Evolutionary conservation across 2,329 filamentous ascomycete species (phyloP).

Genomic region (Beauveria caledonica): DNA sequence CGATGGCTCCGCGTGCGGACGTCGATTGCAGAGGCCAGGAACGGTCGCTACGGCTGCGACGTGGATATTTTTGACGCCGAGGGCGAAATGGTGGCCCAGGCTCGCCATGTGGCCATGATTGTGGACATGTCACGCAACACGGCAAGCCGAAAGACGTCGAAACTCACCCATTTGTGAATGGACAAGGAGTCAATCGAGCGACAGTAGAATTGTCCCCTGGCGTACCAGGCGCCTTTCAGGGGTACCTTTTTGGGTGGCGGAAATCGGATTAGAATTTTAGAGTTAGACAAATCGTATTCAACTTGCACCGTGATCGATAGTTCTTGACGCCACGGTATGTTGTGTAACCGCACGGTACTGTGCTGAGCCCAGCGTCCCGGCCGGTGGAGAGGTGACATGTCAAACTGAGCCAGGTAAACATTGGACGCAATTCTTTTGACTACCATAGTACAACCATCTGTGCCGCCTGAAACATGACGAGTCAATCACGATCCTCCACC

Average conservation of each 20-base stretch:
- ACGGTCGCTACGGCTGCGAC: conserved; percentile 69
- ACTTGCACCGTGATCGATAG: neutral
- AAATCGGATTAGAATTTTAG: neutral
- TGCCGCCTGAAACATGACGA: neutral
- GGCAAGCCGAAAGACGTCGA: conserved; percentile 16
- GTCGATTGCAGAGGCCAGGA: conserved; percentile 56
- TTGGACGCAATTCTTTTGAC: neutral
- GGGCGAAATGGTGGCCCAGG: conserved; percentile 24
- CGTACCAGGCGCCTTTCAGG: neutral
- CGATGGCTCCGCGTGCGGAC: conserved; percentile 65
- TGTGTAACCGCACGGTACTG: neutral
- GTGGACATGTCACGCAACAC: conserved; percentile 18
- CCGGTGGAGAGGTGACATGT: neutral
- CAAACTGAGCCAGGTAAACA: neutral
- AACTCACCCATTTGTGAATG: neutral
- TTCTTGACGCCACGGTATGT: neutral
- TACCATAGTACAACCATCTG: neutral
- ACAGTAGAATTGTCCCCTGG: neutral
- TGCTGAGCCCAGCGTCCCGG: conserved; percentile 3
- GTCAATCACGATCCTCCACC: neutral
- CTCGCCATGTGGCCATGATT: conserved; percentile 24
- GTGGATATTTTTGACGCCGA: conserved; percentile 52
- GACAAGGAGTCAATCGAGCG: neutral
- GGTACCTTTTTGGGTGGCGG: too few relatives aligned
- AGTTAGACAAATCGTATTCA: neutral